Conservation (phyloP, 495 filamentous ascomycete genomes). For the Hypoxylon rickii region DNA sequence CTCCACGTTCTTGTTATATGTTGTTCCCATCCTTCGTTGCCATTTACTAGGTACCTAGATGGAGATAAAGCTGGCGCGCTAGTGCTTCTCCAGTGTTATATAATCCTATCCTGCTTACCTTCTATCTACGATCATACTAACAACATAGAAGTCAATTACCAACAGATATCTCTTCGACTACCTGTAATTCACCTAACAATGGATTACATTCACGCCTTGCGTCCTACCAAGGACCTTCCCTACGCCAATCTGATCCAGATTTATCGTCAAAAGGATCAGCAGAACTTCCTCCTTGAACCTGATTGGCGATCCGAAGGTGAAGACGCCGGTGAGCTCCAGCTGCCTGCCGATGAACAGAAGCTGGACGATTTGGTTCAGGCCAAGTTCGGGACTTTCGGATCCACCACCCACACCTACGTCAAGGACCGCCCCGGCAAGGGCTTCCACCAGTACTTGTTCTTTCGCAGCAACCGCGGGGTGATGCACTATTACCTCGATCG, state of each 20-base stretch:
- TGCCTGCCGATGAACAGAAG: not conserved
- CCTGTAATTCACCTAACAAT: not conserved
- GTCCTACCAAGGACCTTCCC: not conserved
- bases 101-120: too few species aligned
- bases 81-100: too few species aligned
- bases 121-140: too few species aligned
- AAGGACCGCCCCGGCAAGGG: not conserved
- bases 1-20: too few species aligned
- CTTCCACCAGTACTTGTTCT: not conserved
- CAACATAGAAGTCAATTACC: too few species aligned
- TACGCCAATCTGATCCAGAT: conserved; percentile 9
- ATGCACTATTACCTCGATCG: conserved; percentile 21
- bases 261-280: not conserved
- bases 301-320: not conserved
- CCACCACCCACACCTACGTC: not conserved
- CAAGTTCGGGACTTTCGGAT: conserved; percentile 4
- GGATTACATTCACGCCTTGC: conserved; percentile 11
- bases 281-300: conserved; percentile 9
- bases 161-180: too few species aligned
- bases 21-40: too few species aligned
- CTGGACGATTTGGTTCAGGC: not conserved
- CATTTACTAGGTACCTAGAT: too few species aligned
- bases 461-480: conserved; percentile 7
- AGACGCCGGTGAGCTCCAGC: not conserved
- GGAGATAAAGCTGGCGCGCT: too few species aligned